phyloP scores from a whole-genome alignment of 495 filamentous ascomycete species.

The Penicillium coprophilum region DNA sequence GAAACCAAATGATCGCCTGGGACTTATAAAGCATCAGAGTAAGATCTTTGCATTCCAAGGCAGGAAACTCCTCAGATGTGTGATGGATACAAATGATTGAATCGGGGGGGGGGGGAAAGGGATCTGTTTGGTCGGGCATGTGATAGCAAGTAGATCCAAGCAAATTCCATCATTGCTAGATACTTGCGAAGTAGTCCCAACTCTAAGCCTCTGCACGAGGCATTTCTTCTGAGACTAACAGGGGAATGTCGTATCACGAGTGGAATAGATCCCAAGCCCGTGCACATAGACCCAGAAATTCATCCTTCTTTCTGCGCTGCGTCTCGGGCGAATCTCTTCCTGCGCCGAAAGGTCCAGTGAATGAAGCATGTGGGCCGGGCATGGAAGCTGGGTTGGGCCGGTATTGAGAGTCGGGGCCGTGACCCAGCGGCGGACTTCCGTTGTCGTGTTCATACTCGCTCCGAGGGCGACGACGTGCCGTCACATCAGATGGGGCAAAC shows the following conservation, averaged over 20 bases:
- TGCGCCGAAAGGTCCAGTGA: conserved; percentile 70
- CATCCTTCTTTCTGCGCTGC: conserved; percentile 87
- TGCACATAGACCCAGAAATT: conserved; percentile 83
- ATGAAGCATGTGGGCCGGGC: conserved; percentile 54
- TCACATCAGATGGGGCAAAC: conserved; percentile 39
- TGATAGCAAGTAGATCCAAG: neutral
- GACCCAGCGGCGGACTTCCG: conserved; percentile 47
- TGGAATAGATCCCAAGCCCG: conserved; percentile 97
- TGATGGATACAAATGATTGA: neutral
- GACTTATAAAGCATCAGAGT: neutral
- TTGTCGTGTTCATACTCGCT: conserved; percentile 89
- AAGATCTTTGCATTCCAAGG: neutral
- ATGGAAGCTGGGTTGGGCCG: conserved; percentile 68
- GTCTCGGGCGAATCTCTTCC: conserved; percentile 80
- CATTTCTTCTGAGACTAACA: neutral
- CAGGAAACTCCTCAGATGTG: neutral
- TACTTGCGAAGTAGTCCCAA: neutral
- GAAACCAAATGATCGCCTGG: neutral
- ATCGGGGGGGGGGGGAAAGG: too few species aligned
- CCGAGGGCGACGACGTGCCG: conserved; percentile 69
- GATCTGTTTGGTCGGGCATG: neutral
- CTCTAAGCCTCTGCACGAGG: neutral
- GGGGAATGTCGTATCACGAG: conserved; percentile 56
- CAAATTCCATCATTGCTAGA: conserved; percentile 13
- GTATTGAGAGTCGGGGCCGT: conserved; percentile 42